Percentiles rank a stretch among this genome's conserved stretches.
Conservation (phyloP, 176 grass and related monocot genomes). For the Urochloa ruziziensis region DNA sequence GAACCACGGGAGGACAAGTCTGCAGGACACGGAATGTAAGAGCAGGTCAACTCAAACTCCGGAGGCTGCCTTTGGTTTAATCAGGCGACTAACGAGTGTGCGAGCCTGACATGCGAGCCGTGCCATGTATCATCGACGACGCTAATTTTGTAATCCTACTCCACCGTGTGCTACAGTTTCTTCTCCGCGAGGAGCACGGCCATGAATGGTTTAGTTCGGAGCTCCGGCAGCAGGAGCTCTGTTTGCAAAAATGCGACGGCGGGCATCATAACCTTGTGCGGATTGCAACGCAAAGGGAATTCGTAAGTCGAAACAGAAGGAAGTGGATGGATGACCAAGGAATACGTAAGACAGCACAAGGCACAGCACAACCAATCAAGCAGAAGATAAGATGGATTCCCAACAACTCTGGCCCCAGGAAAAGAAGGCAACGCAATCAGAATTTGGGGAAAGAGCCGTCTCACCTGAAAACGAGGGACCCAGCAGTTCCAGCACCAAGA, state of each 20-base stretch:
- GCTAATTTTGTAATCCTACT: no score
- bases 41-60: no score
- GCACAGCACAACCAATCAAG: neutral
- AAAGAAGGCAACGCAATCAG: neutral
- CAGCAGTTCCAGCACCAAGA: neutral
- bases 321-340: neutral
- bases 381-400: neutral
- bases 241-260: neutral
- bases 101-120: neutral
- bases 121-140: neutral
- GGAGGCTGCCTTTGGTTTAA: neutral
- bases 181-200: neutral
- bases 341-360: neutral
- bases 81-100: neutral
- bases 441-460: neutral
- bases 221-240: neutral
- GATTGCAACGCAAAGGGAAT: neutral
- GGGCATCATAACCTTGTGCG: neutral
- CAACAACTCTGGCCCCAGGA: neutral
- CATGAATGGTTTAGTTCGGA: neutral
- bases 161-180: neutral
- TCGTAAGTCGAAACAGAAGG: neutral
- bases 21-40: no score
- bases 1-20: no score
- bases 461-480: conserved; percentile 13